Percentiles rank a stretch among this genome's conserved stretches.
Evolutionary conservation across 805 yeast genomes (phyloP).

Genomic region (Yamadazyma philogaea): DNA sequence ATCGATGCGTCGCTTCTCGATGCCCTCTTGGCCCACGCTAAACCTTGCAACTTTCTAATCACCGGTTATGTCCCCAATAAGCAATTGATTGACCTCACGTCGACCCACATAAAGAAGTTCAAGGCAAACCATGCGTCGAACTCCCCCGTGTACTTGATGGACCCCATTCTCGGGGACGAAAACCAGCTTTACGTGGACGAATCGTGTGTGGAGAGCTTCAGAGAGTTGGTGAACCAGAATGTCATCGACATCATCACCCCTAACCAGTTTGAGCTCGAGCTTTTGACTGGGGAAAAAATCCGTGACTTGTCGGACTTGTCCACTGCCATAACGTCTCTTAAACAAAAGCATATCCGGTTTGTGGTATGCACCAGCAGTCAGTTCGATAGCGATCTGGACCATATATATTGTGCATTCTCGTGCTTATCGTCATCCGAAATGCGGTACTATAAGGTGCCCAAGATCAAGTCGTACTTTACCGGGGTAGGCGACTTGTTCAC

Average conservation of each 20-base stretch:
- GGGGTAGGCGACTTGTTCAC: constrained; percentile 95
- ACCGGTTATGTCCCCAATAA: constrained; percentile 70
- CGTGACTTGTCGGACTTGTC: constrained; percentile 34
- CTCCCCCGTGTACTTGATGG: constrained; percentile 53
- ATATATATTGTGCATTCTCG: constrained; percentile 29
- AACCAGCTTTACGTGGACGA: constrained; percentile 63
- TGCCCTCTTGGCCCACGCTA: constrained; percentile 43
- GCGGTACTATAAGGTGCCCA: constrained; percentile 49
- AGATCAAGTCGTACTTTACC: constrained; percentile 78
- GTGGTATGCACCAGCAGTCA: constrained; percentile 62
- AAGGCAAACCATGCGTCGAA: background rate
- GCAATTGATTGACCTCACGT: constrained; percentile 36
- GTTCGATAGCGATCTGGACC: constrained; percentile 8
- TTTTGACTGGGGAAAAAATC: constrained; percentile 55
- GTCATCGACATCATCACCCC: constrained; percentile 78
- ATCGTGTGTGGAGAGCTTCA: constrained; percentile 36
- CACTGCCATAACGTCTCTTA: constrained; percentile 48
- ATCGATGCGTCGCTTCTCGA: constrained; percentile 30
- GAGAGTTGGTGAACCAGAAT: constrained; percentile 50
- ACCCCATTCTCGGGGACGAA: constrained; percentile 82
- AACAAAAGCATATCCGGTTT: constrained; percentile 50
- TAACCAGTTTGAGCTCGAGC: constrained; percentile 83
- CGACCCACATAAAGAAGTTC: too few relatives aligned
- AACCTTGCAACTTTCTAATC: constrained; percentile 43
- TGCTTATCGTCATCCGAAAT: constrained; percentile 16